A percentile compares a stretch with the other conserved stretches of the same genome.
Evolutionary conservation across 2,329 filamentous ascomycete species (phyloP).

Genomic region (Colletotrichum sp.): DNA sequence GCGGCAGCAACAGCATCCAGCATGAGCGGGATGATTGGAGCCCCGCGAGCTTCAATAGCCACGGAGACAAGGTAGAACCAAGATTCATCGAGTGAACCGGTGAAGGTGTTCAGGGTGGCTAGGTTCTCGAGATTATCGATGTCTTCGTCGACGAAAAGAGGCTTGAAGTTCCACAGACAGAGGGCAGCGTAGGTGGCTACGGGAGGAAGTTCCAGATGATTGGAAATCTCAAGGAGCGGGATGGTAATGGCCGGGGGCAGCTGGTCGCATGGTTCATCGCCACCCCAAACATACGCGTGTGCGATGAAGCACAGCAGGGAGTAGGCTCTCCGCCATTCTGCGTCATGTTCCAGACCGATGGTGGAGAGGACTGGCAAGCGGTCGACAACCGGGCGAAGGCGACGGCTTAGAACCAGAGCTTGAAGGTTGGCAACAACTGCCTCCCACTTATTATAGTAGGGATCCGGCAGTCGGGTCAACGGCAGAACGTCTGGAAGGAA

Average conservation of each 20-base stretch:
- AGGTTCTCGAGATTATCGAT: constrained; percentile 88
- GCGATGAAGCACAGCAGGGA: constrained; percentile 88
- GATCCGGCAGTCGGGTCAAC: constrained; percentile 79
- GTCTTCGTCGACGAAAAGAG: constrained; percentile 82
- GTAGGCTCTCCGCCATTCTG: constrained; percentile 95
- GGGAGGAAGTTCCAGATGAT: constrained; percentile 82
- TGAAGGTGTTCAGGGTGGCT: constrained; percentile 87
- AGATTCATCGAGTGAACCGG: constrained; percentile 92
- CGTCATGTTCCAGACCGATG: constrained; percentile 77
- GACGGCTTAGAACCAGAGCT: constrained; percentile 82
- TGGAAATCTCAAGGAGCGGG: constrained; percentile 79
- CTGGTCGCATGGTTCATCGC: constrained; percentile 78
- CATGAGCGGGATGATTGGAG: constrained; percentile 87
- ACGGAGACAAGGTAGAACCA: constrained; percentile 98
- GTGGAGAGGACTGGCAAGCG: constrained; percentile 84
- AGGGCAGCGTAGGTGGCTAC: constrained; percentile 94
- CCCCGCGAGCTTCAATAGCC: constrained; percentile 92
- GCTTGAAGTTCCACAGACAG: constrained; percentile 96
- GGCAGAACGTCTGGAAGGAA: constrained; percentile 87
- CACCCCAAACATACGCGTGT: constrained; percentile 96
- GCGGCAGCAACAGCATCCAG: constrained; percentile 84
- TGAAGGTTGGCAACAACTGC: constrained; percentile 85
- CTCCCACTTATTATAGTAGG: constrained; percentile 97
- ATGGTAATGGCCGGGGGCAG: constrained; percentile 84
- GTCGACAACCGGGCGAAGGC: constrained; percentile 81